These are phyloP conservation scores for Suhomyces wounanorum DNA, from an alignment of 1,139 yeast species.

Conservation along the genomic window DNA sequence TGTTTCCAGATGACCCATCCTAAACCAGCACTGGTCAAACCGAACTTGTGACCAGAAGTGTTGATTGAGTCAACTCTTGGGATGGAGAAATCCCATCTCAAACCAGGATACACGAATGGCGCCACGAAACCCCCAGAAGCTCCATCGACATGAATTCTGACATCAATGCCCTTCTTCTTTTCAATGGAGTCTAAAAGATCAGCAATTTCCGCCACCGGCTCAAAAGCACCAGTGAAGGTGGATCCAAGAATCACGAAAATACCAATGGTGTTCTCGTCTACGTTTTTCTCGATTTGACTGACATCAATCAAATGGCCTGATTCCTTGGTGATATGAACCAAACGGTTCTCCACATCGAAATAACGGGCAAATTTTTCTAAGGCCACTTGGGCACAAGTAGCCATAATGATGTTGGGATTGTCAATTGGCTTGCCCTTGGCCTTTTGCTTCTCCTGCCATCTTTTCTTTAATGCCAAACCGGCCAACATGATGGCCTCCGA, in stretches of 20 bases:
- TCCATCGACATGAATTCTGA: constrained; percentile 91
- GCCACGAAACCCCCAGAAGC: constrained; percentile 91
- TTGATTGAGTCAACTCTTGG: constrained; percentile 82
- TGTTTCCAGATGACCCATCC: constrained; percentile 93
- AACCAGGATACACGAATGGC: constrained; percentile 74
- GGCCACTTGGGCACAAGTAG: constrained; percentile 94
- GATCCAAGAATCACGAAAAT: constrained; percentile 87
- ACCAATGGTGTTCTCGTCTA: constrained; percentile 93
- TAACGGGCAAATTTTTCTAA: constrained; percentile 91
- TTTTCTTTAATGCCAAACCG: constrained; percentile 87
- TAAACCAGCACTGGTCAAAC: constrained; percentile 84
- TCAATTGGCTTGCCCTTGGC: constrained; percentile 59
- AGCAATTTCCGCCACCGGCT: constrained; percentile 65
- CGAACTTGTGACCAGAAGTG: constrained; percentile 94
- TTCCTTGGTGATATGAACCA: constrained; percentile 62
- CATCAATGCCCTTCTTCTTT: constrained; percentile 62
- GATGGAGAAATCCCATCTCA: constrained; percentile 80
- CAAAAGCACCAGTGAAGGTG: constrained; percentile 92
- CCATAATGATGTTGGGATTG: constrained; percentile 88
- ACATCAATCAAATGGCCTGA: constrained; percentile 68
- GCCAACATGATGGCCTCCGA: constrained; percentile 94
- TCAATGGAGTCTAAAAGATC: constrained; percentile 67
- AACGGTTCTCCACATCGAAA: constrained; percentile 85
- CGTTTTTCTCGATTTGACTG: constrained; percentile 55
- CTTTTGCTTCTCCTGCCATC: constrained; percentile 73